Percentiles rank a stretch among this genome's conserved stretches.
Conservation (phyloP, 192 early-diverging fungal species). For the Cladochytrium replicatum region DNA sequence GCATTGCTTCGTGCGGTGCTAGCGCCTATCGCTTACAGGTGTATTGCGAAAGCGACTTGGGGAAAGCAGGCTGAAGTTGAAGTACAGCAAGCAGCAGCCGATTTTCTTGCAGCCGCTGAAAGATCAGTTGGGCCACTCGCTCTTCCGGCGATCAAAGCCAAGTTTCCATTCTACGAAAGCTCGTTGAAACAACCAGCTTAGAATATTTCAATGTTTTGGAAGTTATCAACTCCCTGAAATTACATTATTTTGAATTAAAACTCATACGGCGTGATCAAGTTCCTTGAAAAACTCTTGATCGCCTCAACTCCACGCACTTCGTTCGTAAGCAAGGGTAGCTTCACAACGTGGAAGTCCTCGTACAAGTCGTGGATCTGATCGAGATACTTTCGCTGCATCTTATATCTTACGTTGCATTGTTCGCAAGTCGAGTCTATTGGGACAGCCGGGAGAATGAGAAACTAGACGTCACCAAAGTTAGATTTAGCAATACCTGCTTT, state of each 20-base stretch:
- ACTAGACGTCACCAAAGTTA: background rate
- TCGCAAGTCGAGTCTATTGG: constrained; percentile 37
- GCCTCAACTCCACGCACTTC: constrained; percentile 93
- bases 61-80: no score
- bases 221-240: no score
- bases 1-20: no score
- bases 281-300: constrained; percentile 84
- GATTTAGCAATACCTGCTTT: constrained; percentile 66
- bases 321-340: constrained; percentile 89
- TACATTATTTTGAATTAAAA: background rate
- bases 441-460: background rate
- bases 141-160: no score
- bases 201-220: no score
- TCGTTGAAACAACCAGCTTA: no score
- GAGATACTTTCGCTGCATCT: constrained; percentile 98
- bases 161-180: no score
- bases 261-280: constrained; percentile 75
- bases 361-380: constrained; percentile 99
- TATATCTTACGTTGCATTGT: constrained; percentile 79
- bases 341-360: constrained; percentile 93
- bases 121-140: no score
- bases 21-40: no score
- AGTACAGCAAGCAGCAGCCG: no score
- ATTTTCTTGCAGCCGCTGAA: no score
- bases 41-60: no score